Percentiles rank a stretch among this genome's conserved stretches.
Evolutionary conservation across 164 flowering plant genomes (phyloP).

Genomic region (Umbellularia californica): DNA sequence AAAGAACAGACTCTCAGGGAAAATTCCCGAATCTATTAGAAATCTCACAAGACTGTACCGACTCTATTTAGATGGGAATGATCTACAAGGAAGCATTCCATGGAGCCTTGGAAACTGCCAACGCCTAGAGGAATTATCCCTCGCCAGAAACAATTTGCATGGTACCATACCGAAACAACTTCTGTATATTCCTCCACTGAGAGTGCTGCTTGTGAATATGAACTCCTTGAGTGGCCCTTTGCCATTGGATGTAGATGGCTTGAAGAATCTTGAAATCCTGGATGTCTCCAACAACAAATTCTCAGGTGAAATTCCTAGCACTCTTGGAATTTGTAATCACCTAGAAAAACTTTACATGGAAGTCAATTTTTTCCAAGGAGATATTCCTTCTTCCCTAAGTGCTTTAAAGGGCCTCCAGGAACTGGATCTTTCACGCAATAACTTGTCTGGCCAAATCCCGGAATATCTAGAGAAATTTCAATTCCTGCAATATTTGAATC

Average conservation of each 20-base stretch:
- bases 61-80: slow-evolving; percentile 7
- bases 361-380: slow-evolving; percentile 6
- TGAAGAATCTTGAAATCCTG: slow-evolving; percentile 8
- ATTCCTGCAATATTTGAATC: not conserved
- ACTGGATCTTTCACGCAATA: slow-evolving; percentile 11
- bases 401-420: not conserved
- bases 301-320: slow-evolving; percentile 11
- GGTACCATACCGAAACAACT: slow-evolving; percentile 15
- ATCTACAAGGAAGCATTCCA: slow-evolving; percentile 21
- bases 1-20: not conserved
- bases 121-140: not conserved
- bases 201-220: not conserved
- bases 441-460: slow-evolving; percentile 11
- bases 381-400: not conserved
- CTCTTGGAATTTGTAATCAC: slow-evolving; percentile 15
- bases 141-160: slow-evolving; percentile 5
- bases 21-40: slow-evolving; percentile 27
- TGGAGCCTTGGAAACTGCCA: slow-evolving; percentile 1
- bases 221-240: slow-evolving; percentile 22
- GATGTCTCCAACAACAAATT: slow-evolving; percentile 9
- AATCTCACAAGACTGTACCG: slow-evolving; percentile 9
- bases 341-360: slow-evolving; percentile 5
- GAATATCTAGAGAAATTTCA: not conserved
- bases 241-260: slow-evolving; percentile 19
- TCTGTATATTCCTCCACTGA: not conserved